These are phyloP conservation scores for Lagenidium giganteum DNA, from an alignment of 352 stramenopile genomes.

Conservation along the genomic window DNA sequence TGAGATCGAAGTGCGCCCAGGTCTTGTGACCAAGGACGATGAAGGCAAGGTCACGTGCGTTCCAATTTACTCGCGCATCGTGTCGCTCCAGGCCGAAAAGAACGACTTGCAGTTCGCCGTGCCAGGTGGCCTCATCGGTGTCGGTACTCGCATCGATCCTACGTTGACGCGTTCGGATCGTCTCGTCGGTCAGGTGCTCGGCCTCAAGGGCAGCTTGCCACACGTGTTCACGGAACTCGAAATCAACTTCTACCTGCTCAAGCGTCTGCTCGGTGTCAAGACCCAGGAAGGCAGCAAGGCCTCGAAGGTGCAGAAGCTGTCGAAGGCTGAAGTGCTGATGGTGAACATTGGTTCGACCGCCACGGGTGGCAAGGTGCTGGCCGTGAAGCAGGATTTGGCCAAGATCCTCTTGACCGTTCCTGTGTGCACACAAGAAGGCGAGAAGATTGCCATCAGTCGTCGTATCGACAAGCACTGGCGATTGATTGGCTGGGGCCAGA, in stretches of 20 bases:
- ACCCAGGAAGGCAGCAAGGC: constrained; percentile 98
- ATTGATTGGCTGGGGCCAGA: constrained; percentile 99
- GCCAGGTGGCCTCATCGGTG: constrained; percentile 98
- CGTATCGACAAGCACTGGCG: constrained; percentile 99
- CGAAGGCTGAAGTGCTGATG: constrained; percentile 99
- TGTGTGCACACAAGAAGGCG: constrained; percentile 99
- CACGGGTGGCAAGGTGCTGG: constrained; percentile 94
- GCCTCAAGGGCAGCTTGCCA: constrained; percentile 96
- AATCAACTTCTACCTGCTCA: constrained; percentile 99
- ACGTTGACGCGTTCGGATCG: constrained; percentile 98
- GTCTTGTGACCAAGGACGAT: constrained; percentile 98
- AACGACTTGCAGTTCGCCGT: constrained; percentile 99
- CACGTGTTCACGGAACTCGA: constrained; percentile 99
- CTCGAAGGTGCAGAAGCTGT: constrained; percentile 98
- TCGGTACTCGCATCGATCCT: constrained; percentile 99
- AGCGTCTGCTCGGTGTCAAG: constrained; percentile 98
- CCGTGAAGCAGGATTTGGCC: constrained; percentile 96
- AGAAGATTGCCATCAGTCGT: constrained; percentile 99
- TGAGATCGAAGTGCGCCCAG: constrained; percentile 99
- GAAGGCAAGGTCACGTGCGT: constrained; percentile 93
- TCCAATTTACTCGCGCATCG: constrained; percentile 92
- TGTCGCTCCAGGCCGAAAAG: constrained; percentile 98
- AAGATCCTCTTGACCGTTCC: constrained; percentile 99
- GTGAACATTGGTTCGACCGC: constrained; percentile 99
- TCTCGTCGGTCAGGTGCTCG: constrained; percentile 98